Percentiles rank a stretch among this genome's conserved stretches.
Conservation (phyloP, 768 basidiomycete genomes). For the Macrolepiota albuminosa region DNA sequence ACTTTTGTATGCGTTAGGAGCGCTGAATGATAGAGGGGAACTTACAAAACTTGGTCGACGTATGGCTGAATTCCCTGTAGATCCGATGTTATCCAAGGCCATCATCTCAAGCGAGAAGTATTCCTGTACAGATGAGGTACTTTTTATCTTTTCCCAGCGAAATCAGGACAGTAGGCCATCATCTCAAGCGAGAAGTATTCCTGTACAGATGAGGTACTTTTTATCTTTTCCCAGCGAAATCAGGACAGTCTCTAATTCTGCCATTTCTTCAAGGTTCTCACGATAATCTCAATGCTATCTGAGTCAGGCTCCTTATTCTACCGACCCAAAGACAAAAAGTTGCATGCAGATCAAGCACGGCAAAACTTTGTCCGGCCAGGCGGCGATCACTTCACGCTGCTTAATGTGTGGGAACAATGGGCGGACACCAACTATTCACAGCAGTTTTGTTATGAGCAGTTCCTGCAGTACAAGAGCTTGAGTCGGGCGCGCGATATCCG, state of each 20-base stretch:
- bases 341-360: slow-evolving; percentile 95
- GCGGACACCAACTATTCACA: slow-evolving; percentile 96
- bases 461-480: slow-evolving; percentile 91
- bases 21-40: slow-evolving; percentile 94
- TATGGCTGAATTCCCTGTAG: slow-evolving; percentile 99
- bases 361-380: slow-evolving; percentile 95
- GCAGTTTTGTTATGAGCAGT: slow-evolving; percentile 95
- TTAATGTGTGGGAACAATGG: slow-evolving; percentile 99
- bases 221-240: not conserved
- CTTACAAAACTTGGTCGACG: slow-evolving; percentile 93
- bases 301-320: slow-evolving; percentile 95
- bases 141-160: slow-evolving; percentile 14
- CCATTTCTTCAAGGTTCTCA: slow-evolving; percentile 60
- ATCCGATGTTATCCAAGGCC: slow-evolving; percentile 94
- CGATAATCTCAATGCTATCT: slow-evolving; percentile 95
- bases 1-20: slow-evolving; percentile 90
- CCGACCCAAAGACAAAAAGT: slow-evolving; percentile 96
- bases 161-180: slow-evolving; percentile 51
- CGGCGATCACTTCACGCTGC: slow-evolving; percentile 95
- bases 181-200: slow-evolving; percentile 91
- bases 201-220: slow-evolving; percentile 90
- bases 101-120: slow-evolving; percentile 96
- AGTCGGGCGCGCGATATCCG: slow-evolving; percentile 94
- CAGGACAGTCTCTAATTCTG: not conserved
- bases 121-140: slow-evolving; percentile 91